Base-by-base conservation (phyloP, 1,284 basidiomycete genomes). In the Mycena sp. region DNA sequence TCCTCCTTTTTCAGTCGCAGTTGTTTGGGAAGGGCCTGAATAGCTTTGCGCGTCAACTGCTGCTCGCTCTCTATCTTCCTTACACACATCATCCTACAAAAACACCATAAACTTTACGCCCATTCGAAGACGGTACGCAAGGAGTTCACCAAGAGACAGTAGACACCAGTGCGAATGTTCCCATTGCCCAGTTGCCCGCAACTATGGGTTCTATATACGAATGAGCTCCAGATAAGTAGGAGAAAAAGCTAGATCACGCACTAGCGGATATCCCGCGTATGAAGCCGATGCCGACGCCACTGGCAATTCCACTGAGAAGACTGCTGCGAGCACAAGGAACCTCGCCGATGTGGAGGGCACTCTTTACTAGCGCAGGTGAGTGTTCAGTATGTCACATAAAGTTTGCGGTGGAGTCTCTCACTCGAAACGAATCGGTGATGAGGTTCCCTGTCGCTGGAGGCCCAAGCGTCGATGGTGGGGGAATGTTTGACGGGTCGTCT, bases 321-420 rank as follows among this genome's bases (percentile, higher is more conserved):
- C 80, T 81, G 67, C 78, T 80, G 25, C 91, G 82, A 38, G 90
- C 86, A 71, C 90, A 92, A 12, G 90, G 91, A 14, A 91, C 81
- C 69, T 90, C 77, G 40, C 74, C 72, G 29, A 83, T 74, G 71
- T 81, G 76, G 58, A 70, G 71, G 10, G 77, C 77, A 64, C 79
- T 81, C 79, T 82, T 64, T 58, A 66, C 63, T 65, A 53, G 61
- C 54, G 50, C 54, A 38, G 2, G 49, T 19, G 38, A 49, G 54
- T 19, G 26, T 61, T 37, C 7, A 67, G 45, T 37, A 30, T 29
- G 6, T n/a, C 32, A 14, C n/a, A 12, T n/a, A 45, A 17, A 48
- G 25, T 7, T 17, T 21, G 14, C 4, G 28, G 30, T 21, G 16
- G 29, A 19, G 12, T 61, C 28, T 26, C 70, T 49, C 50, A 79